phyloP scores from a whole-genome alignment of 2,329 filamentous ascomycete genomes.

The Fusarium cyanostomum region DNA sequence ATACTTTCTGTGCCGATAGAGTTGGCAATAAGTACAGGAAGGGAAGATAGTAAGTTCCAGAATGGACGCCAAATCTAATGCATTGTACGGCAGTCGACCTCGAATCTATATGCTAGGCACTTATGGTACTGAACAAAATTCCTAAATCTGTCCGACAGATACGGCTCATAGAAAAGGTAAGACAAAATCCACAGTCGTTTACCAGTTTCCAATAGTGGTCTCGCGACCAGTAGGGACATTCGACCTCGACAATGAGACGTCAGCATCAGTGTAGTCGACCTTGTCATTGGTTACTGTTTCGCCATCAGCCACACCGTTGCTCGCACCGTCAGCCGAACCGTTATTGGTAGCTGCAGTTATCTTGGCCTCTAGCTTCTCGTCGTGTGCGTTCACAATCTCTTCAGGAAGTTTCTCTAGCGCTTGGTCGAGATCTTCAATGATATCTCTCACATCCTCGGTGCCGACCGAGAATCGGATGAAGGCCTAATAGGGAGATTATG shows the following conservation, averaged over 20 bases:
- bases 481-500: neutral
- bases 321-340: no score
- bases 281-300: neutral
- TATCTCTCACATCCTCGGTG: slow-evolving; percentile 78
- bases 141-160: no score
- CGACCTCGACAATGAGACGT: neutral
- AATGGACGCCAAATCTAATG: no score
- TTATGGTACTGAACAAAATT: no score
- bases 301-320: neutral
- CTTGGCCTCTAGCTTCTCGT: neutral
- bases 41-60: no score
- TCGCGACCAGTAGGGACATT: neutral
- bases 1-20: no score
- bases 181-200: no score
- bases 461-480: slow-evolving; percentile 41
- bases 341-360: neutral
- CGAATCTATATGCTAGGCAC: no score
- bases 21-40: no score
- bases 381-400: neutral
- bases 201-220: no score
- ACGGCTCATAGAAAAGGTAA: no score
- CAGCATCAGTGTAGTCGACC: neutral
- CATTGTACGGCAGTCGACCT: no score
- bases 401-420: neutral
- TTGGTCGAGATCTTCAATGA: slow-evolving; percentile 76